phyloP scores from a whole-genome alignment of 2,329 filamentous ascomycete genomes.

The Hymenoscyphus albidus region DNA sequence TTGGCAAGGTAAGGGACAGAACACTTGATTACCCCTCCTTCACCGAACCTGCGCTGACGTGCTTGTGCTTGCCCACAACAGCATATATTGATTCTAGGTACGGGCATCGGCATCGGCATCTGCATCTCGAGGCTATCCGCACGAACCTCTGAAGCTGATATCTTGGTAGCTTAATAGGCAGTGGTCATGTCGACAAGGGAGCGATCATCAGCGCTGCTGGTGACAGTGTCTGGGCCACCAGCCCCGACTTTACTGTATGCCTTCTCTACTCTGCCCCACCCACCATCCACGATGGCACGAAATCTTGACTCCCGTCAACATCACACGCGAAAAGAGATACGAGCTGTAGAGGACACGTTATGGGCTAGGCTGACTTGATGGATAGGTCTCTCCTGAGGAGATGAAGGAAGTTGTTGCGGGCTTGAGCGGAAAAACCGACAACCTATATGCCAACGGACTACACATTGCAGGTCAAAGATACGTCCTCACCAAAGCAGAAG shows the following conservation, averaged over 20 bases:
- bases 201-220: conserved; percentile 80
- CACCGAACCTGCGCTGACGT: conserved; percentile 8
- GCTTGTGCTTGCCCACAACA: conserved; percentile 33
- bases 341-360: background rate
- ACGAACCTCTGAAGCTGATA: conserved; percentile 24
- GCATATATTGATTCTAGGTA: conserved; percentile 63
- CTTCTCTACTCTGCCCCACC: conserved; percentile 6
- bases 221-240: conserved; percentile 74
- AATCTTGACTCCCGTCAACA: background rate
- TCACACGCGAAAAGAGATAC: background rate
- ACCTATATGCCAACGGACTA: conserved; percentile 68
- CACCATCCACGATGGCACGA: background rate
- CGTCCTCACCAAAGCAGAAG: conserved; percentile 71
- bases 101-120: conserved; percentile 15
- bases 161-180: conserved; percentile 67
- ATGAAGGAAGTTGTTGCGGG: conserved; percentile 55
- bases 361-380: conserved; percentile 22
- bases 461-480: conserved; percentile 75
- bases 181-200: conserved; percentile 75
- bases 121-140: background rate
- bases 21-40: conserved; percentile 30
- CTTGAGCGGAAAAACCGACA: conserved; percentile 49
- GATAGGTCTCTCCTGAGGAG: conserved; percentile 55
- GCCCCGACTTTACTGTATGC: conserved; percentile 55
- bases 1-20: conserved; percentile 62